These are phyloP conservation scores for Herpotrichia juniperi DNA, from an alignment of 2,329 filamentous ascomycete genomes.

Conservation along the genomic window DNA sequence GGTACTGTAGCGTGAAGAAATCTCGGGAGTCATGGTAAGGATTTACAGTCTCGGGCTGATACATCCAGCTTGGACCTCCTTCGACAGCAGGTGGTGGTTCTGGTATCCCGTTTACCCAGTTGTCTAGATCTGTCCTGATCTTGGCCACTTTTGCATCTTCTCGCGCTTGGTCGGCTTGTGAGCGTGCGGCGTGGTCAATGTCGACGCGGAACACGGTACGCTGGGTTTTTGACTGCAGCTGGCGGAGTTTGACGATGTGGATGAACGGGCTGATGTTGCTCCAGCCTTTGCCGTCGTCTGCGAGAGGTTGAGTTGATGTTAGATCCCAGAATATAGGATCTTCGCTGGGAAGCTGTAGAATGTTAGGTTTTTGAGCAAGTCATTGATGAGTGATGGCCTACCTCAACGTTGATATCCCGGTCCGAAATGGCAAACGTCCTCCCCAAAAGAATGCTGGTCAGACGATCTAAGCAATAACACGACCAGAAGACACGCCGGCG, in stretches of 20 bases:
- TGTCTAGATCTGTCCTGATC: conserved; percentile 25
- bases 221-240: conserved; percentile 32
- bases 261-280: conserved; percentile 33
- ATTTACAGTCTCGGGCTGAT: conserved; percentile 24
- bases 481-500: conserved; percentile 32
- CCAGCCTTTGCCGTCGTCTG: conserved; percentile 16
- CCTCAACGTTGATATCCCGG: conserved; percentile 35
- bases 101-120: conserved; percentile 24
- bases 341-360: conserved; percentile 26
- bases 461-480: conserved; percentile 32
- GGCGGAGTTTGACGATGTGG: conserved; percentile 31
- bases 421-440: conserved; percentile 34
- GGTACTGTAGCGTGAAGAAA: conserved; percentile 34
- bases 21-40: conserved; percentile 28
- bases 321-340: conserved; percentile 26
- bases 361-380: not conserved
- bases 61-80: conserved; percentile 33
- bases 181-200: conserved; percentile 16
- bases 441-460: conserved; percentile 32
- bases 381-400: conserved; percentile 1
- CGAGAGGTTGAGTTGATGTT: conserved; percentile 23
- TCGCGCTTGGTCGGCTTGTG: conserved; percentile 19
- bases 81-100: conserved; percentile 24
- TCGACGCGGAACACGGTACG: conserved; percentile 33
- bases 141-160: conserved; percentile 25